Conservation (phyloP, 1,284 basidiomycete species). For the Grifola frondosa region DNA sequence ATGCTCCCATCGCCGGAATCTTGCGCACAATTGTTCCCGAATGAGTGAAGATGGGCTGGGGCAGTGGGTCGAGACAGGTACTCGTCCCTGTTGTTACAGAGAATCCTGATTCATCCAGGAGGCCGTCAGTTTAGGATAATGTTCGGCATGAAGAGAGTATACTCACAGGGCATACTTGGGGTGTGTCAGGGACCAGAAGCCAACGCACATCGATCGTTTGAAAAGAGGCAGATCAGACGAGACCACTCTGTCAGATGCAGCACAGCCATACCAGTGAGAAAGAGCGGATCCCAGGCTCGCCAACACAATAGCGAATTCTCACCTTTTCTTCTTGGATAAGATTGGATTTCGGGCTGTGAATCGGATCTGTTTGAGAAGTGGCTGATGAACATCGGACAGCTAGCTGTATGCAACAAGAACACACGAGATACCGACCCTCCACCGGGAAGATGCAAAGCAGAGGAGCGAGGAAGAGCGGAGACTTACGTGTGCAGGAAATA, state of each 20-base stretch:
- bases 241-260: too few relatives aligned
- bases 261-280: too few relatives aligned
- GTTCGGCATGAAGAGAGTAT: slow-evolving; percentile 8
- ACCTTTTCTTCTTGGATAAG: slow-evolving; percentile 1
- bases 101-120: slow-evolving; percentile 46
- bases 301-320: background rate
- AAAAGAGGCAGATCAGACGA: too few relatives aligned
- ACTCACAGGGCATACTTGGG: slow-evolving; percentile 77
- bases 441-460: too few relatives aligned
- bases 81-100: slow-evolving; percentile 79
- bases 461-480: too few relatives aligned
- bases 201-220: slow-evolving; percentile 62
- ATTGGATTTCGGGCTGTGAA: too few relatives aligned
- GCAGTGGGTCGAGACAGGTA: slow-evolving; percentile 63
- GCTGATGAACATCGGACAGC: too few relatives aligned
- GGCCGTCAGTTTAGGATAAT: slow-evolving; percentile 7
- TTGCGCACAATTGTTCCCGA: slow-evolving; percentile 32
- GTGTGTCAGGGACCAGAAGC: slow-evolving; percentile 71
- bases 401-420: too few relatives aligned
- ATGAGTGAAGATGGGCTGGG: slow-evolving; percentile 59
- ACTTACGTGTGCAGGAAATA: too few relatives aligned
- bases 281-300: background rate
- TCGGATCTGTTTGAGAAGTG: too few relatives aligned
- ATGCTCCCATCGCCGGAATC: slow-evolving; percentile 37
- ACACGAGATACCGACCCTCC: too few relatives aligned